Base-by-base conservation (phyloP, 345 rosid genomes). In the Lagerstroemia speciosa region DNA sequence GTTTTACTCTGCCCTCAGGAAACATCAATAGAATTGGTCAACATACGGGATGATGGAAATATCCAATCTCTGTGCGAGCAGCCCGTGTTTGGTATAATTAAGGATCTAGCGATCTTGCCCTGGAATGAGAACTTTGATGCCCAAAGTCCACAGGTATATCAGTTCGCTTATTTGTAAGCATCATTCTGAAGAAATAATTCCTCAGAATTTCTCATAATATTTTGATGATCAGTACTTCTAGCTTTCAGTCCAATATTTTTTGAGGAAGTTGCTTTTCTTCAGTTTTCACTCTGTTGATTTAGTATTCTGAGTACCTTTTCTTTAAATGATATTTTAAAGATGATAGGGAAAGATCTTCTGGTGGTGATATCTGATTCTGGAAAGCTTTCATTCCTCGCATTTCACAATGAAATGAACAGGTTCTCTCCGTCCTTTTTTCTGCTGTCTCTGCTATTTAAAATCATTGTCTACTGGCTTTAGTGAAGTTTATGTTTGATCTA, bases 361-460 rank as follows among this genome's bases (percentile, higher is more conserved):
- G 88, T 84, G 77, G 91, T 86, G 72, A 75, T 85, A 75, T 94
- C 99, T 81, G 99, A 94, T 82, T 94, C 99, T n/a, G 99, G 99
- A 76, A 94, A 88, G 86, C 98, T 94, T 72, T 85, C 98, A 12
- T 82, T 94, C 75, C 97, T 94, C 69, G 43, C 90, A 65, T 94
- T 94, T 83, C 84, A 88, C 85, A 90, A 82, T 79, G 98, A 91
- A 77, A 94, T 94, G 99, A 91, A 85, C 92, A 91, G 98, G 99
- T 94, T 74, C 69, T 71, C 67, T 67, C 60, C 32, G 62, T 72
- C 33, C 69, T 62, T 53, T 64, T 41, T 53, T 77, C 69, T 73
- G 55, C 22, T 55, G 60, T 22, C 67, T 41, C 0, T 30, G 6
- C 63, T 58, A 2, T 30, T 20, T 58, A 20, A 27, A 14, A 63